A percentile compares a stretch with the other conserved stretches of the same genome.
Evolutionary conservation across 1,139 yeast genomes (phyloP).

Genomic region (Hyphopichia khmerensis): DNA sequence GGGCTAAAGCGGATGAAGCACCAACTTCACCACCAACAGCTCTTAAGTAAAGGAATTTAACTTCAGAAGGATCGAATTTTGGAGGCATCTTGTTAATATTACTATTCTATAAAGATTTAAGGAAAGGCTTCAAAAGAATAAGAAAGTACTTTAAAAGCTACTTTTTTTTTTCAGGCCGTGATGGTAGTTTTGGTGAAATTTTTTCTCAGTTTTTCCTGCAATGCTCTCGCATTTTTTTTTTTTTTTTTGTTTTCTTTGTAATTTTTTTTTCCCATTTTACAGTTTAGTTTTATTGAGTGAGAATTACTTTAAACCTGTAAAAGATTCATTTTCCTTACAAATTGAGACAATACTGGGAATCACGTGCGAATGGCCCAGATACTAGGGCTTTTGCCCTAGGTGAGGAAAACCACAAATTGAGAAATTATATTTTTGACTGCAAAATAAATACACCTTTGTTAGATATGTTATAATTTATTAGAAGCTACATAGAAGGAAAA

Average conservation of each 20-base stretch:
- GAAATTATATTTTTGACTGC: too few relatives aligned
- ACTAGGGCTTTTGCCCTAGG: slow-evolving; percentile 1
- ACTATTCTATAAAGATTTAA: slow-evolving; percentile 3
- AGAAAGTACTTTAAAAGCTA: not conserved
- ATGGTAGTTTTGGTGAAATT: slow-evolving; percentile 2
- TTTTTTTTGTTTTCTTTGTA: not conserved
- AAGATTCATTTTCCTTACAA: too few relatives aligned
- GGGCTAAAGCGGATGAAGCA: slow-evolving; percentile 99
- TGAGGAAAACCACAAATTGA: too few relatives aligned
- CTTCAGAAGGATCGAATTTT: slow-evolving; percentile 98
- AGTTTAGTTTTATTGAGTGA: too few relatives aligned
- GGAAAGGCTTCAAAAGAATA: not conserved
- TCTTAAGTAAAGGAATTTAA: slow-evolving; percentile 97
- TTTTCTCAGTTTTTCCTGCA: not conserved
- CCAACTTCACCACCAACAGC: slow-evolving; percentile 99
- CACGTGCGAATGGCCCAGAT: too few relatives aligned
- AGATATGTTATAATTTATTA: too few relatives aligned
- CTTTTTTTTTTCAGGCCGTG: not conserved
- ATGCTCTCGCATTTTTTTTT: not conserved
- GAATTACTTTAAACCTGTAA: too few relatives aligned
- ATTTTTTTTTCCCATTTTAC: too few relatives aligned
- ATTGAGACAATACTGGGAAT: not conserved
- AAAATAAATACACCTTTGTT: too few relatives aligned
- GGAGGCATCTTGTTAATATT: slow-evolving; percentile 66
- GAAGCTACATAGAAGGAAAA: too few relatives aligned